phyloP scores from a whole-genome alignment of 805 yeast species.

The Wickerhamiella shivajii region DNA sequence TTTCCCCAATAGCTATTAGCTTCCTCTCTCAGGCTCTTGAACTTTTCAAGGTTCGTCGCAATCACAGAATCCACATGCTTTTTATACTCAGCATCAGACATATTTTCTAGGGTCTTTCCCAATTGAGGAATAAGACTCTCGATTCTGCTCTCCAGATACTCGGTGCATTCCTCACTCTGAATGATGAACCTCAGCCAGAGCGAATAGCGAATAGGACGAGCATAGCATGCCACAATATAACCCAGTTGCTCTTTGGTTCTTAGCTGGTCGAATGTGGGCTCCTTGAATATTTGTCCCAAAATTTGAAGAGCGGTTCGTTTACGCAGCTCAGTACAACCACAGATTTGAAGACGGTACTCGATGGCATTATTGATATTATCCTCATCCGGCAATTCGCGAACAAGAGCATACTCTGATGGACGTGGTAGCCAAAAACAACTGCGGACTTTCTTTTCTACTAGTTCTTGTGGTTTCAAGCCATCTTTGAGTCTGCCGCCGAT shows the following conservation, averaged over 20 bases:
- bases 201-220: conserved; percentile 52
- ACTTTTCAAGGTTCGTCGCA: conserved; percentile 50
- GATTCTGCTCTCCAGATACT: conserved; percentile 63
- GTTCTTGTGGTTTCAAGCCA: conserved; percentile 27
- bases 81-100: conserved; percentile 51
- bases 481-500: conserved; percentile 31
- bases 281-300: conserved; percentile 57
- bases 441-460: conserved; percentile 29
- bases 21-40: conserved; percentile 72
- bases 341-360: conserved; percentile 62
- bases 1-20: conserved; percentile 46
- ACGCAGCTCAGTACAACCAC: conserved; percentile 30
- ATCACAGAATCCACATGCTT: conserved; percentile 58
- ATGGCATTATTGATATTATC: conserved; percentile 73
- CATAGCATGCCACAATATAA: conserved; percentile 77
- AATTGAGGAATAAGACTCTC: conserved; percentile 43
- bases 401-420: conserved; percentile 16
- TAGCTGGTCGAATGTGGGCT: conserved; percentile 78
- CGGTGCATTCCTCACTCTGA: conserved; percentile 70
- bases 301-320: conserved; percentile 43
- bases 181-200: conserved; percentile 59
- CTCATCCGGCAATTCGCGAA: conserved; percentile 36
- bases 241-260: conserved; percentile 94
- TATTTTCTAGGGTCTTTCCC: conserved; percentile 31
- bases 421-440: conserved; percentile 27